phyloP scores from a whole-genome alignment of 2,329 filamentous ascomycete genomes.

The Aspergillus phoenicis region DNA sequence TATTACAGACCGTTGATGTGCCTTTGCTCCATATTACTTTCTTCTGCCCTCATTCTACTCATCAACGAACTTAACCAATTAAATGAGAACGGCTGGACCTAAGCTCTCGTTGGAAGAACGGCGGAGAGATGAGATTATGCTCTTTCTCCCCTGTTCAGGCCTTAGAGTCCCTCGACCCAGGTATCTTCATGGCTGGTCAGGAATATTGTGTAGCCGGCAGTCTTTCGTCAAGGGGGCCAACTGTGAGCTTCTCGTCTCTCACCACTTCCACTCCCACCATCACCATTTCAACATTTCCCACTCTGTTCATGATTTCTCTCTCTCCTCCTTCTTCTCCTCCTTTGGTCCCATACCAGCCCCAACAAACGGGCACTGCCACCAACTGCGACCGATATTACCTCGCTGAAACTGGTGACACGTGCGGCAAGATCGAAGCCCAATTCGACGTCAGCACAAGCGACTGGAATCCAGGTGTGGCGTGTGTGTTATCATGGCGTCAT shows the following conservation, averaged over 20 bases:
- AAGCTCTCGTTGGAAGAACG: slow-evolving; percentile 75
- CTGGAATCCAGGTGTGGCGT: background rate
- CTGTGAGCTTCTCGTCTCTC: background rate
- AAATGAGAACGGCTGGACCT: slow-evolving; percentile 41
- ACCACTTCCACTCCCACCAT: background rate
- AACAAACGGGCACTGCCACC: background rate
- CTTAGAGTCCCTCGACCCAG: slow-evolving; percentile 30
- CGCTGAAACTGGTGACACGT: background rate
- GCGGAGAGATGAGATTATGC: slow-evolving; percentile 82
- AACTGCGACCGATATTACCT: background rate
- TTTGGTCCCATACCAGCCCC: background rate
- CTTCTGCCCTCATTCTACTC: slow-evolving; percentile 1
- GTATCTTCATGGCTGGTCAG: slow-evolving; percentile 20
- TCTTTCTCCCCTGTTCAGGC: slow-evolving; percentile 10
- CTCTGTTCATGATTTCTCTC: no score
- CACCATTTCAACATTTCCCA: background rate
- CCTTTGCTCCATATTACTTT: background rate
- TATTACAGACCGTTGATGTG: slow-evolving; percentile 2
- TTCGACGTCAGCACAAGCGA: background rate
- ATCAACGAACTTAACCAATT: background rate
- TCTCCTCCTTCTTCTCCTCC: background rate
- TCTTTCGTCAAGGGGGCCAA: background rate
- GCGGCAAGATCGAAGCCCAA: background rate
- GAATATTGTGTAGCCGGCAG: slow-evolving; percentile 18
- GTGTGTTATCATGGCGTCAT: no score